phyloP scores from a whole-genome alignment of 352 stramenopile species.

The Globisporangium parvum region DNA sequence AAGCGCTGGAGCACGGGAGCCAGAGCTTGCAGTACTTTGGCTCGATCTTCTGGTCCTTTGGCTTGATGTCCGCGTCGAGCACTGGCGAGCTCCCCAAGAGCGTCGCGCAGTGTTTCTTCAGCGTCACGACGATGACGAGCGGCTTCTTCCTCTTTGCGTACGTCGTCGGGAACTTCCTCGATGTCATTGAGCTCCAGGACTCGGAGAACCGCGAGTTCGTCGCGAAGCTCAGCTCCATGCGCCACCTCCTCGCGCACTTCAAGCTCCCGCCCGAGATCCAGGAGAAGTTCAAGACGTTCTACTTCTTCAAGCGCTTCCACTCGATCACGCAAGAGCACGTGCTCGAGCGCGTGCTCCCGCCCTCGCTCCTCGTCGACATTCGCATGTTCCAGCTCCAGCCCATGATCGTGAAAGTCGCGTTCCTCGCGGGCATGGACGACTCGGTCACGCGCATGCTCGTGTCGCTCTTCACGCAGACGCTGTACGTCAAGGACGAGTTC shows the following conservation, averaged over 20 bases:
- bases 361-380: conserved; percentile 53
- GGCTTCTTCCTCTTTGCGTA: conserved; percentile 62
- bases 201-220: conserved; percentile 56
- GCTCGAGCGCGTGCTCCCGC: conserved; percentile 43
- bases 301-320: conserved; percentile 66
- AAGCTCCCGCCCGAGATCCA: conserved; percentile 32
- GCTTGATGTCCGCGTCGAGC: conserved; percentile 49
- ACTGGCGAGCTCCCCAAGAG: conserved; percentile 45
- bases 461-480: conserved; percentile 44
- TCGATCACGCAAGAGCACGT: conserved; percentile 63
- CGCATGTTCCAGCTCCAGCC: conserved; percentile 57
- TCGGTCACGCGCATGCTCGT: conserved; percentile 53
- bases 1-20: conserved; percentile 13
- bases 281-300: conserved; percentile 57
- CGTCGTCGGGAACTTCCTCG: conserved; percentile 50
- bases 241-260: conserved; percentile 47
- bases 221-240: conserved; percentile 46
- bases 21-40: conserved; percentile 39
- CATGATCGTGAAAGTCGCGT: conserved; percentile 67
- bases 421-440: conserved; percentile 50
- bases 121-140: conserved; percentile 44
- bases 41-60: conserved; percentile 51
- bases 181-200: conserved; percentile 51
- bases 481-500: conserved; percentile 53
- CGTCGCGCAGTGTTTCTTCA: conserved; percentile 45